Conservation (phyloP, 148 eudicot species). For the Silene latifolia region DNA sequence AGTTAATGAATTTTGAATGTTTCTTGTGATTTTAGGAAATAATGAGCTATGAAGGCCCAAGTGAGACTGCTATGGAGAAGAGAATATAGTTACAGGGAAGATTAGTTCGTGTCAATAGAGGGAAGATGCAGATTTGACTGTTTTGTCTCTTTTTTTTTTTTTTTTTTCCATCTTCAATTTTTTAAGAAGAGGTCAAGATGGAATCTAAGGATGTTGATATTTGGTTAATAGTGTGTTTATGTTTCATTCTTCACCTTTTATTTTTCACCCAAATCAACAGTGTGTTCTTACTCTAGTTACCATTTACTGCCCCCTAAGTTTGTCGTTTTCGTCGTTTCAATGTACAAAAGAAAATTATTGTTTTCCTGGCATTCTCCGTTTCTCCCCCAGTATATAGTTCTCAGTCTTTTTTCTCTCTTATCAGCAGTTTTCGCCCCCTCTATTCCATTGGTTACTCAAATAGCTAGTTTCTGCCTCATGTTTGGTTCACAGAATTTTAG, state of each 20-base stretch:
- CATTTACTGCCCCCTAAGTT: conserved; percentile 12
- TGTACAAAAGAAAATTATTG: conserved; percentile 26
- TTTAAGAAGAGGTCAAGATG: conserved; percentile 28
- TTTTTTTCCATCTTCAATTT: conserved; percentile 21
- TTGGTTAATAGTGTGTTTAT: conserved; percentile 25
- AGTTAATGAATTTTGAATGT: neutral
- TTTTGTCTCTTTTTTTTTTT: conserved; percentile 3
- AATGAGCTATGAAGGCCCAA: conserved; percentile 33
- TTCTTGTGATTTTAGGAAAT: conserved; percentile 31
- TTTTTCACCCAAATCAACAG: conserved; percentile 4
- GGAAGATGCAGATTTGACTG: conserved; percentile 26
- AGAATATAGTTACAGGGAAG: conserved; percentile 28
- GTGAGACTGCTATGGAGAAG: conserved; percentile 41
- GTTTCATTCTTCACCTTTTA: conserved; percentile 18
- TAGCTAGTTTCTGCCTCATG: no score
- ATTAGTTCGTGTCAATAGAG: conserved; percentile 24
- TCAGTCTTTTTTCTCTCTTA: no score
- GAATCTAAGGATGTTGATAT: conserved; percentile 28
- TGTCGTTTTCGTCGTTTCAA: conserved; percentile 21
- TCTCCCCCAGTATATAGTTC: no score
- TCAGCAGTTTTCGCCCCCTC: no score
- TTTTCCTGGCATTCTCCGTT: neutral
- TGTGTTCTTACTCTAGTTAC: conserved; percentile 10
- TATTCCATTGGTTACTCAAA: no score
- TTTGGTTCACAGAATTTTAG: no score